Evolutionary conservation across 768 basidiomycete genomes (phyloP).

Genomic region (Roridomyces roridus): DNA sequence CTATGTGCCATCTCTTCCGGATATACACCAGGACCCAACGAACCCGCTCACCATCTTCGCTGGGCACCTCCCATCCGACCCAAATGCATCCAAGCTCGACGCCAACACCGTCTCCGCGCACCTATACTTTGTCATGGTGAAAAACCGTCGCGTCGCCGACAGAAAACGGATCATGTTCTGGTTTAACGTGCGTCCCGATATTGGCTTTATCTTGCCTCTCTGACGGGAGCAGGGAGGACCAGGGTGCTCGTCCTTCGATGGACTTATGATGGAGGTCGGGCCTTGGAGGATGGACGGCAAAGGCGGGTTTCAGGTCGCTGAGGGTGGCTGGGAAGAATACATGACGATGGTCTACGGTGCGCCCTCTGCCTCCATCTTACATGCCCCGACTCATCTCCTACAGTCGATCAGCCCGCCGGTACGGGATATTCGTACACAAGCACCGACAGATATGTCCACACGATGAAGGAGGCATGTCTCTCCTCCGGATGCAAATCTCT

Average conservation of each 20-base stretch:
- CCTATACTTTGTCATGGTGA: conserved; percentile 88
- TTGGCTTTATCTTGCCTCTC: no score
- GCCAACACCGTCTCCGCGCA: conserved; percentile 74
- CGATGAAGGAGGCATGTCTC: conserved; percentile 62
- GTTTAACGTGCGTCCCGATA: conserved; percentile 90
- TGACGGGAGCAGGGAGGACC: conserved; percentile 98
- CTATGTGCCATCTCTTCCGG: conserved; percentile 80
- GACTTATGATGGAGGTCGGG: conserved; percentile 97
- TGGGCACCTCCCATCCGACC: conserved; percentile 86
- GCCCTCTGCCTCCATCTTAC: conserved; percentile 30
- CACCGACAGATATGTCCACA: conserved; percentile 85
- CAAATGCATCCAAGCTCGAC: conserved; percentile 54
- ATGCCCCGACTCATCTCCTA: conserved; percentile 4
- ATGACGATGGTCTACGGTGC: conserved; percentile 90
- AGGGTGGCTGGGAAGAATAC: conserved; percentile 98
- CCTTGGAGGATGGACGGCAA: conserved; percentile 84
- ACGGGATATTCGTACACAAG: conserved; percentile 93
- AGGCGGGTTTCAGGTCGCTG: conserved; percentile 71
- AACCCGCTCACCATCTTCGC: conserved; percentile 82
- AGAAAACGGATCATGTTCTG: conserved; percentile 91
- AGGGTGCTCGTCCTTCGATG: conserved; percentile 97
- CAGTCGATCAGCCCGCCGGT: conserved; percentile 98
- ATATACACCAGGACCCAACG: conserved; percentile 72
- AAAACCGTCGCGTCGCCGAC: conserved; percentile 88
- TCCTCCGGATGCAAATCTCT: neutral